Conservation (phyloP, 805 yeast genomes). For the Yarrowia keelungensis region DNA sequence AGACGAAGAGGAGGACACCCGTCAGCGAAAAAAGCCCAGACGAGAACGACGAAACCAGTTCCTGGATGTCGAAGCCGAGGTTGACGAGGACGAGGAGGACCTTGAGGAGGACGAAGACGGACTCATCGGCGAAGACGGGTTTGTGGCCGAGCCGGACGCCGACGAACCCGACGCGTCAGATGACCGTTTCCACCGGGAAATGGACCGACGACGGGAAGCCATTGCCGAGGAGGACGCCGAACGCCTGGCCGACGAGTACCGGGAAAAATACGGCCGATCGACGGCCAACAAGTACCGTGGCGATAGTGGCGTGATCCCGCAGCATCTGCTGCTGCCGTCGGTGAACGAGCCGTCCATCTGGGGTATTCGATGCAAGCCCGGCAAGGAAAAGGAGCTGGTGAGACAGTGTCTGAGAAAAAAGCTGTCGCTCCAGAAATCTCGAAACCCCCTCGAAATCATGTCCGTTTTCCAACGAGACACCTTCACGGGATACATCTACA, state of each 20-base stretch:
- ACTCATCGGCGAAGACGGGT: constrained; percentile 71
- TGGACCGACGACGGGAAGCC: constrained; percentile 75
- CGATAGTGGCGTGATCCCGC: constrained; percentile 86
- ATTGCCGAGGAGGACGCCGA: constrained; percentile 95
- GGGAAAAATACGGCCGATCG: constrained; percentile 89
- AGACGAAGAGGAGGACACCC: constrained; percentile 93
- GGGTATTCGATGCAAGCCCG: constrained; percentile 93
- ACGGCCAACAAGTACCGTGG: constrained; percentile 84
- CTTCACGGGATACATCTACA: constrained; percentile 87
- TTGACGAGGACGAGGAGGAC: constrained; percentile 95
- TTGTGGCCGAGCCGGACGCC: constrained; percentile 59
- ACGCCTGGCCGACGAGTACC: constrained; percentile 86
- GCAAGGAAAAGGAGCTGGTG: constrained; percentile 90
- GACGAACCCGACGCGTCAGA: constrained; percentile 64
- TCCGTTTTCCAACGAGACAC: constrained; percentile 95
- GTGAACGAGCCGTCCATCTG: constrained; percentile 96
- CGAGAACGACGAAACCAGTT: constrained; percentile 74
- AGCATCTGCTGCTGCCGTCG: constrained; percentile 89
- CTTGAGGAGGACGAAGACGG: constrained; percentile 96
- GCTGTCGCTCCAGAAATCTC: constrained; percentile 74
- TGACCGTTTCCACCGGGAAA: constrained; percentile 87
- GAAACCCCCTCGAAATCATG: constrained; percentile 79
- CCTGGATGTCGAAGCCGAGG: constrained; percentile 98
- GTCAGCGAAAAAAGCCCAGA: constrained; percentile 54
- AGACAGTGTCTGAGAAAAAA: constrained; percentile 84